Base-by-base conservation (phyloP, 768 basidiomycete genomes). In the Termitomyces sp. region DNA sequence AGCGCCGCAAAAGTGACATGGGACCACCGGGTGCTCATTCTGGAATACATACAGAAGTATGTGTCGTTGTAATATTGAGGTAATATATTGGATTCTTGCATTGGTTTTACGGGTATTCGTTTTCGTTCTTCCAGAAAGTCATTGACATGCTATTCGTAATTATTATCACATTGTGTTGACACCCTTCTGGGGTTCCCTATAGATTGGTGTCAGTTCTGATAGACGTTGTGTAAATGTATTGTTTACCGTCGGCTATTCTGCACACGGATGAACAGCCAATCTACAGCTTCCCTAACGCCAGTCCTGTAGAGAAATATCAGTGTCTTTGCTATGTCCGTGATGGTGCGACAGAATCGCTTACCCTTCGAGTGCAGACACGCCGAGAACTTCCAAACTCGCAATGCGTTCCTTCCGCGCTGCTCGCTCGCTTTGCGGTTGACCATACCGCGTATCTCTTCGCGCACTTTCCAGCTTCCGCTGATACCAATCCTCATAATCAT, bases 201-300 rank as follows among this genome's bases (percentile, higher is more conserved):
- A 43, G 10, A 23, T 30, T 3, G 43, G 23, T 14, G 35, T 42
- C 21, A 60, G 5, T 12, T 3, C 19, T n/a, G 19, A 0, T 5
- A 19, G 44, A 21, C 3, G 1, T 33, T 6, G 35, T 21, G n/a
- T 42, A 4, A 17, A 54, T 17, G 26, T 68, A 14, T 17, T 17
- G 6, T 38, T 51, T 57, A 85, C 87, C 84, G 82, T 60, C 89
- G 75, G 61, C 91, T 92, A 62, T 94, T 94, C 71, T 96, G 93
- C 5, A 97, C 94, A 0, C 94, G 81, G 54, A 95, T 84, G 67
- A 96, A 96, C 28, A 98, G 67, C 95, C 95, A 98, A 66, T 97
- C 90, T 3, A 97, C 90, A 0, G 91, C 94, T 50, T 89, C 89
- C 54, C 88, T 81, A 15, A 96, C 86, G 1, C 95, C 94, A 31